Evolutionary conservation across 352 stramenopile species (phyloP).

Genomic region (Globisporangium nagaii): DNA sequence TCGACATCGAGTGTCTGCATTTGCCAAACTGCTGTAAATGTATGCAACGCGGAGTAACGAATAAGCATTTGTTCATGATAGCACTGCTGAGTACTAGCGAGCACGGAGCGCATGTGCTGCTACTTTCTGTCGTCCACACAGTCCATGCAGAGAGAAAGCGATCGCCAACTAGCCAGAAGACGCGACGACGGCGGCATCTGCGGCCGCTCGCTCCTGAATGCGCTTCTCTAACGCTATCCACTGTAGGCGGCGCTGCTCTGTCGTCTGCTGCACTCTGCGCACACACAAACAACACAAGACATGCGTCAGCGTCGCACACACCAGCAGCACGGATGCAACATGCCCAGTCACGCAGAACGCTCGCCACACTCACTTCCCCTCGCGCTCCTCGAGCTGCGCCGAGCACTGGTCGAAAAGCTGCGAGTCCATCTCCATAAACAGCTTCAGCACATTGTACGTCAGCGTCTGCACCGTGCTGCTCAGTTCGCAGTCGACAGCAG

Average conservation of each 20-base stretch:
- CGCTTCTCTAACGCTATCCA: constrained; percentile 48
- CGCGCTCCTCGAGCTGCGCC: constrained; percentile 48
- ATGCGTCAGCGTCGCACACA: neutral
- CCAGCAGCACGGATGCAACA: neutral
- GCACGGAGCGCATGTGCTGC: too few species aligned
- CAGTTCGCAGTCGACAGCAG: too few species aligned
- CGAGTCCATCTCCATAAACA: constrained; percentile 87
- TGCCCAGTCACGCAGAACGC: neutral
- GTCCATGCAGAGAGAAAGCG: too few species aligned
- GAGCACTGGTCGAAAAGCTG: constrained; percentile 82
- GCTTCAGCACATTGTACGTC: constrained; percentile 71
- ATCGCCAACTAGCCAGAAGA: too few species aligned
- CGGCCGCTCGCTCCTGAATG: constrained; percentile 26
- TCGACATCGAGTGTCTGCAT: too few species aligned
- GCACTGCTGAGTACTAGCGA: too few species aligned
- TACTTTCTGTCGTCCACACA: too few species aligned
- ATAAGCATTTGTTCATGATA: too few species aligned
- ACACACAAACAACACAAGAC: neutral
- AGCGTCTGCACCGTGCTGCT: constrained; percentile 89
- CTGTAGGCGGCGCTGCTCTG: constrained; percentile 39
- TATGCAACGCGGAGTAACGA: too few species aligned
- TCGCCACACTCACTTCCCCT: constrained; percentile 49
- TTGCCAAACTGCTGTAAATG: too few species aligned
- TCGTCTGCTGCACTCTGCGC: constrained; percentile 24
- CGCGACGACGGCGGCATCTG: too few species aligned